Evolutionary conservation across 2,329 filamentous ascomycete species (phyloP), one percentile per base, ranked within the genome.

Genomic region (Colletotrichum sp.): DNA sequence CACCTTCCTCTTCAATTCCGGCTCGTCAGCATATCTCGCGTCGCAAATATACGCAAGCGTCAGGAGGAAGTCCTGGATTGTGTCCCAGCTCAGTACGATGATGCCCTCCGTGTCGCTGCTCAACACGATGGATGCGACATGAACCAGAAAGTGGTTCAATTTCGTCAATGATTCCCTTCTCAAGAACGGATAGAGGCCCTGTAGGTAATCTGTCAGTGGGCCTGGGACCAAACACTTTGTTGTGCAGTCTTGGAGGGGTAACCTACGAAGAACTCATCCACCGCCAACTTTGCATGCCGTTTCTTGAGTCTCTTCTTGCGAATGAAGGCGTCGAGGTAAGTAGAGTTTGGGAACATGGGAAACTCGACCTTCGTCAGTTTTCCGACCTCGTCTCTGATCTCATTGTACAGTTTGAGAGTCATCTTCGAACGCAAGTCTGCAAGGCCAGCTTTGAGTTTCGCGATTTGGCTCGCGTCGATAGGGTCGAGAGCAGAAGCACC

Each of bases 191-290:
- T 48, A 48, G 38, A 48, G 38, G 1, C 38, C 3, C 38, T 48
- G 38, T 2, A 48, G 9, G 18, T 4, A 0, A n/a, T 48, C 1
- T 48, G 38, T 48, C 9, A 43, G 38, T n/a, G 18, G 38, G 38
- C 38, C 8, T 5, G 8, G 2, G 5, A 4, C 38, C 5, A 2
- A 10, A 0, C 8, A 24, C 24, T 24, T 24, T 24, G 24, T n/a
- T 43, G 16, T 43, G 16, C 8, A 48, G 18, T 48, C 18, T 48
- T 2, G 38, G 16, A 10, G 3, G 9, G 38, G 18, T 48, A 4
- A 48, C 38, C 3, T 48, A 48, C 38, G 38, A 48, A 48, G 38
- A 48, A 48, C 18, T 48, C 38, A 1, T 48, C 18, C 9, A 48
- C 38, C 18, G 38, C 38, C 38, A 48, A 3, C 38, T 12, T 48